phyloP scores from a whole-genome alignment of 768 basidiomycete species.

The Amanita pseudoporphyria region DNA sequence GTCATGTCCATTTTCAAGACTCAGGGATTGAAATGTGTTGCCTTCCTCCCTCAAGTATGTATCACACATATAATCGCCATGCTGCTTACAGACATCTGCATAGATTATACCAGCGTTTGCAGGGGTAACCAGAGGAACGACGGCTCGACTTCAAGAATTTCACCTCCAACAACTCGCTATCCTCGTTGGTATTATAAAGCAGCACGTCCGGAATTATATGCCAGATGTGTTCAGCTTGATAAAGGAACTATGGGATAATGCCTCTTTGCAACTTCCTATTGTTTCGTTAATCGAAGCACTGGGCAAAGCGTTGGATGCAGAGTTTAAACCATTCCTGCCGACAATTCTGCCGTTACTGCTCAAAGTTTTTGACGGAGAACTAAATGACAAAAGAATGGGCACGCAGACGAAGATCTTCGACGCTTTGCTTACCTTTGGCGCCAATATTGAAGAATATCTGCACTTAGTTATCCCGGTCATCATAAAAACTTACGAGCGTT shows the following conservation, averaged over 20 bases:
- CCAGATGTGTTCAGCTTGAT: slow-evolving; percentile 78
- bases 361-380: slow-evolving; percentile 85
- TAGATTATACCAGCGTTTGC: slow-evolving; percentile 96
- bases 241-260: slow-evolving; percentile 85
- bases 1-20: slow-evolving; percentile 99
- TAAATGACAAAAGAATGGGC: slow-evolving; percentile 64
- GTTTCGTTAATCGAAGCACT: slow-evolving; percentile 89
- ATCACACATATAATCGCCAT: neutral
- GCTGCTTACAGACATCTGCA: neutral
- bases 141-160: slow-evolving; percentile 81
- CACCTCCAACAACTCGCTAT: slow-evolving; percentile 94
- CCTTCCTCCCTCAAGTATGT: slow-evolving; percentile 84
- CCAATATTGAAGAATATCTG: slow-evolving; percentile 95
- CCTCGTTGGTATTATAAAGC: slow-evolving; percentile 92
- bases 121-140: slow-evolving; percentile 71
- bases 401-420: slow-evolving; percentile 90
- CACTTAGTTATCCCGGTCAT: slow-evolving; percentile 95
- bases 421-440: slow-evolving; percentile 90
- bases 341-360: slow-evolving; percentile 83
- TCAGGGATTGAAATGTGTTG: slow-evolving; percentile 91
- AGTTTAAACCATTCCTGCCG: slow-evolving; percentile 94
- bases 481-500: slow-evolving; percentile 80
- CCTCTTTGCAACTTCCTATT: slow-evolving; percentile 78
- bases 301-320: slow-evolving; percentile 89
- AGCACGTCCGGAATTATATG: slow-evolving; percentile 91